Conservation (phyloP, 495 filamentous ascomycete genomes). For the Tuber microsphaerosporum region DNA sequence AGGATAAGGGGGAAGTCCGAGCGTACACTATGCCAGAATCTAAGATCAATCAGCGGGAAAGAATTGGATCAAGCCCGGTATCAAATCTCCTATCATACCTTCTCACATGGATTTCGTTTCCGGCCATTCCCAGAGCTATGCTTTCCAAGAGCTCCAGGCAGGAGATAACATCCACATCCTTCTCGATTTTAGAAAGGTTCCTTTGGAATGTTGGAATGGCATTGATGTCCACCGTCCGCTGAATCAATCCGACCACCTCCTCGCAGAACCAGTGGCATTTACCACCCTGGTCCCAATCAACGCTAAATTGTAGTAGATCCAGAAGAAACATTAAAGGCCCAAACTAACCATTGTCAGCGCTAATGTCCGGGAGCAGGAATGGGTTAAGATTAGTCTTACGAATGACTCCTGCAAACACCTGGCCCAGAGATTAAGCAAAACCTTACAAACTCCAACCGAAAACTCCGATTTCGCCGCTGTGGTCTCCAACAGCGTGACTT, state of each 20-base stretch:
- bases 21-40: conserved; percentile 57
- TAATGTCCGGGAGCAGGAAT: not conserved
- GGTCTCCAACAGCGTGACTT: conserved; percentile 43
- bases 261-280: conserved; percentile 49
- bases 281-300: conserved; percentile 48
- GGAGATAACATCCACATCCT: conserved; percentile 51
- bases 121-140: conserved; percentile 47
- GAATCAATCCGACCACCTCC: conserved; percentile 51
- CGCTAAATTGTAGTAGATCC: conserved; percentile 51
- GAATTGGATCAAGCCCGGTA: not conserved
- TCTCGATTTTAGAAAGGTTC: conserved; percentile 46
- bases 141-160: conserved; percentile 55
- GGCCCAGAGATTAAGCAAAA: conserved; percentile 56
- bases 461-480: conserved; percentile 46
- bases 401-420: conserved; percentile 56
- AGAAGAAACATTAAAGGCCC: conserved; percentile 55
- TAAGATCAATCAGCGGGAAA: conserved; percentile 17
- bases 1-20: conserved; percentile 60
- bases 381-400: conserved; percentile 39
- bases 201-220: conserved; percentile 51
- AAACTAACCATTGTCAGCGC: conserved; percentile 43
- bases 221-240: conserved; percentile 54
- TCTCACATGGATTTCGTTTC: conserved; percentile 28
- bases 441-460: conserved; percentile 49
- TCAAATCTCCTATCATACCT: conserved; percentile 33